Base-by-base conservation (phyloP, 1,139 yeast species). In the Eremothecium coryli region DNA sequence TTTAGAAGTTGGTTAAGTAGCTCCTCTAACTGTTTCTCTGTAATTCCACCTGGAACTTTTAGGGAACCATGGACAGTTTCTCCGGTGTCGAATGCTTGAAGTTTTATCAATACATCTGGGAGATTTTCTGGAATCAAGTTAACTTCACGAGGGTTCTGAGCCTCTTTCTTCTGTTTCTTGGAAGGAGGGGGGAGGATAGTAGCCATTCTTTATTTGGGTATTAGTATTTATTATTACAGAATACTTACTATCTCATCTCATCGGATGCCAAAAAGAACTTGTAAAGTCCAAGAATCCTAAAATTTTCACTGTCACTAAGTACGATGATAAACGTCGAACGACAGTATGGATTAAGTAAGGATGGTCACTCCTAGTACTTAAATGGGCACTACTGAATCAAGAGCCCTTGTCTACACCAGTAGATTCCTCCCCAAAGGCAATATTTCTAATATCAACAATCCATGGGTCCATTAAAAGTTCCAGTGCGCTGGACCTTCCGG, bases 21-120 rank as follows among this genome's bases (percentile, higher is more conserved):
- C 56, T 85, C 80, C 61, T 90, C 96, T 40, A 90, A 70, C 59
- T 90, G 97, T 46, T 77, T 73, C 49, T 84, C 95, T 4, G 81
- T 73, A 39, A 86, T 78, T 18, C 74, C 80, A 14, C 95, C 97
- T 4, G 98, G 98, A 5, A 90, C 95, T 58, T 96, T 71, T 35
- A 88, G 65, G 22, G 86, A 77, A 7, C 93, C 86, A 10, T 96
- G 95, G 16, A 81, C 70, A 4, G 75, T 62, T 46, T 82, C 94
- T 31, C 96, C 96, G n/a, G 95, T 77, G 52, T 88, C 98, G 9
- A 94, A 76, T 1, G 97, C 95, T 56, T 85, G 93, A 57, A 90
- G 86, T 56, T 78, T 81, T 37, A 90, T 75, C 38, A 86, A 71
- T 15, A 90, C 95, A 65, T 85, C 76, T 17, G 96, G 95, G 26